These are phyloP conservation scores for Colletotrichum plurivorum DNA, from an alignment of 2,329 filamentous ascomycete species.

Conservation along the genomic window DNA sequence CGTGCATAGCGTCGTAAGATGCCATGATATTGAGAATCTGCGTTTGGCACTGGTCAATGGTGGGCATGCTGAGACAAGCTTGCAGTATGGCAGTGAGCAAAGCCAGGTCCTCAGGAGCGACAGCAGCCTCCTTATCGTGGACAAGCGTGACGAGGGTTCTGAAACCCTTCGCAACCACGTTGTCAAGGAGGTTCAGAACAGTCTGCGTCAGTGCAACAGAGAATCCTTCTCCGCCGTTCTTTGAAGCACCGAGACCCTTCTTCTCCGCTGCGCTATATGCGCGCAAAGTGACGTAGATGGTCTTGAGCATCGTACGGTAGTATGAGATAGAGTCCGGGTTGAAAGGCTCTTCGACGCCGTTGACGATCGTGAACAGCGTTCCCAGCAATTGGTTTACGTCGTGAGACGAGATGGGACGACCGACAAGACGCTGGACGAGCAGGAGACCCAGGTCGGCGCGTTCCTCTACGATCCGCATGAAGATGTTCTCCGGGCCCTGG, in stretches of 20 bases:
- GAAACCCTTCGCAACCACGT: slow-evolving; percentile 86
- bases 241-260: slow-evolving; percentile 43
- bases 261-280: slow-evolving; percentile 65
- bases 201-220: slow-evolving; percentile 68
- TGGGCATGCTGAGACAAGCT: slow-evolving; percentile 83
- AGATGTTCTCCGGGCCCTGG: slow-evolving; percentile 84
- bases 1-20: slow-evolving; percentile 81
- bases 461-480: slow-evolving; percentile 80
- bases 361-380: slow-evolving; percentile 67
- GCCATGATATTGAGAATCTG: slow-evolving; percentile 80
- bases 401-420: slow-evolving; percentile 63
- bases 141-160: slow-evolving; percentile 84
- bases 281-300: slow-evolving; percentile 86
- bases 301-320: slow-evolving; percentile 86
- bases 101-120: slow-evolving; percentile 84
- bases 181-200: slow-evolving; percentile 84
- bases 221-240: slow-evolving; percentile 48
- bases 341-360: slow-evolving; percentile 68
- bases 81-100: slow-evolving; percentile 91
- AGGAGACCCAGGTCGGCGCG: slow-evolving; percentile 87
- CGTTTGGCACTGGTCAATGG: slow-evolving; percentile 78
- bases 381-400: slow-evolving; percentile 67
- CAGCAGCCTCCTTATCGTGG: slow-evolving; percentile 78
- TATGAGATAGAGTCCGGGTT: slow-evolving; percentile 71
- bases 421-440: slow-evolving; percentile 83